These are phyloP conservation scores for Sparassis latifolia DNA, from an alignment of 1,284 basidiomycete species.

Conservation along the genomic window DNA sequence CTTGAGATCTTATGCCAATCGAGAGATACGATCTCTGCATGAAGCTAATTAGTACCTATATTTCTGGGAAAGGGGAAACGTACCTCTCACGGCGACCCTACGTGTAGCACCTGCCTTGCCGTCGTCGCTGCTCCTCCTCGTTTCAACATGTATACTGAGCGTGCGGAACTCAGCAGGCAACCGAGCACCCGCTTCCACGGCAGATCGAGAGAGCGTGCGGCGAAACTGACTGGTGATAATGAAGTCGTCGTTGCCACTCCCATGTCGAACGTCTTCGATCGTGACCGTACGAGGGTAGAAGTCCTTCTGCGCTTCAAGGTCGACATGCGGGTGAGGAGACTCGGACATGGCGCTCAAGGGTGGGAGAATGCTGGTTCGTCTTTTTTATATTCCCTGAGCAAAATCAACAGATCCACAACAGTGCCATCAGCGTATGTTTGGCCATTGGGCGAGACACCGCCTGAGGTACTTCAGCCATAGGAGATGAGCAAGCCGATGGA, in stretches of 20 bases:
- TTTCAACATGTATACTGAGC: constrained; percentile 17
- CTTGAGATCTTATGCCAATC: constrained; percentile 44
- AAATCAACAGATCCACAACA: too few relatives aligned
- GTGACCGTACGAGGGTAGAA: constrained; percentile 7
- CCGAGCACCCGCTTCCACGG: constrained; percentile 9
- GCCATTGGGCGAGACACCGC: too few relatives aligned
- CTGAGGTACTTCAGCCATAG: too few relatives aligned
- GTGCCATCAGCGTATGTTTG: too few relatives aligned
- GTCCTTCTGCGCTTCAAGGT: constrained; percentile 9
- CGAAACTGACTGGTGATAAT: neutral
- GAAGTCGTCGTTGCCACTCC: neutral
- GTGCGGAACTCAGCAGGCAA: constrained; percentile 20
- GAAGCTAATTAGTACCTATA: neutral
- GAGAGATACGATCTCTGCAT: constrained; percentile 32
- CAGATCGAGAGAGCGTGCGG: constrained; percentile 10
- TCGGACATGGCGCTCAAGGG: constrained; percentile 1
- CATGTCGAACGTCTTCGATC: constrained; percentile 1
- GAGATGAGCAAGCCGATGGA: too few relatives aligned
- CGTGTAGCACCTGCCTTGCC: neutral
- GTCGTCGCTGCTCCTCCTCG: constrained; percentile 2
- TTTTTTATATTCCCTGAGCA: too few relatives aligned
- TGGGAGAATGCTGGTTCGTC: too few relatives aligned
- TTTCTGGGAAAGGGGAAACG: neutral
- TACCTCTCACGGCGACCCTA: constrained; percentile 19
- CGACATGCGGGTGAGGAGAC: constrained; percentile 1